Conservation (phyloP, 208 protist species). For the Porcisia deanei region DNA sequence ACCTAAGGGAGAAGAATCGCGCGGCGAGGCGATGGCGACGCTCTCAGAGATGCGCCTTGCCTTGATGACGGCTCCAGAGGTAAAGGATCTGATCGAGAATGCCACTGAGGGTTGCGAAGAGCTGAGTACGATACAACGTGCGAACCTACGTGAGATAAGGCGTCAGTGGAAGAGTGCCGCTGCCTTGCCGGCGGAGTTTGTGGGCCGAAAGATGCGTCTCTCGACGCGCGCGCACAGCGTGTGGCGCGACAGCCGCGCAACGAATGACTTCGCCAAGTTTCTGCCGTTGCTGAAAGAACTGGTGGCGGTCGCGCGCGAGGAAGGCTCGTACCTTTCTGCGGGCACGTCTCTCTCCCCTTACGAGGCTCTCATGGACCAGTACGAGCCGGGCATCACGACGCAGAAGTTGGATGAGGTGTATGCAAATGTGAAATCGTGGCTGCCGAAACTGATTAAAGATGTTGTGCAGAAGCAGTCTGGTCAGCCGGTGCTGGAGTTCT, state of each 20-base stretch:
- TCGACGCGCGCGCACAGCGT: slow-evolving; percentile 56
- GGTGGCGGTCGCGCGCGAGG: slow-evolving; percentile 68
- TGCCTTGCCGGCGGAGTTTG: slow-evolving; percentile 57
- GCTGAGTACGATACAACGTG: slow-evolving; percentile 48
- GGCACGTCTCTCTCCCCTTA: slow-evolving; percentile 54
- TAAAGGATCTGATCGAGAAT: slow-evolving; percentile 45
- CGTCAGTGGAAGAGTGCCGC: slow-evolving; percentile 40
- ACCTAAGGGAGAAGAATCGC: slow-evolving; percentile 50
- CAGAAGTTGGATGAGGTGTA: slow-evolving; percentile 70
- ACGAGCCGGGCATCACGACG: slow-evolving; percentile 81
- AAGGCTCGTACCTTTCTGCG: slow-evolving; percentile 51
- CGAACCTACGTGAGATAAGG: slow-evolving; percentile 77
- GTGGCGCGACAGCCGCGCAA: slow-evolving; percentile 66
- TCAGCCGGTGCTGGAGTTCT: slow-evolving; percentile 28
- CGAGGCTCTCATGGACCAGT: slow-evolving; percentile 80
- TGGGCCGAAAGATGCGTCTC: slow-evolving; percentile 51
- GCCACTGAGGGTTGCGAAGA: slow-evolving; percentile 20
- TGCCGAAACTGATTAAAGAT: slow-evolving; percentile 73
- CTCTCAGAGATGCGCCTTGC: slow-evolving; percentile 45
- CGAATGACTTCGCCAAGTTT: slow-evolving; percentile 74
- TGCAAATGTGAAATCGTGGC: slow-evolving; percentile 71
- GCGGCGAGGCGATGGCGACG: slow-evolving; percentile 63
- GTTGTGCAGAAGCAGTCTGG: slow-evolving; percentile 57
- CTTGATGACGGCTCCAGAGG: slow-evolving; percentile 50
- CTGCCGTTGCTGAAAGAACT: slow-evolving; percentile 76